These are phyloP conservation scores for Bipolaris zeicola DNA, from an alignment of 2,329 filamentous ascomycete genomes.

Conservation along the genomic window DNA sequence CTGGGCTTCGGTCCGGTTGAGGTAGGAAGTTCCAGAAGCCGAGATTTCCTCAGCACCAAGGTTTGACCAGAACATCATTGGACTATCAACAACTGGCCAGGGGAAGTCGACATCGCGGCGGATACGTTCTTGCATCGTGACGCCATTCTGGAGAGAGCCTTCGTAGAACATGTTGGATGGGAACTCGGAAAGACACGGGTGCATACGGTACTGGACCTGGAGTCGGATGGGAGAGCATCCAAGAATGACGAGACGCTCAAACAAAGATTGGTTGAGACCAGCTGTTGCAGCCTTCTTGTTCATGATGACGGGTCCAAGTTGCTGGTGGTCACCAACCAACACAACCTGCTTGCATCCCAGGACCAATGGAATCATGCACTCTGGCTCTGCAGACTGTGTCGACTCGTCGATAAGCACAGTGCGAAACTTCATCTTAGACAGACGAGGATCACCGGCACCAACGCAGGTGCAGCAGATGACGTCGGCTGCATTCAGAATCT, in stretches of 20 bases:
- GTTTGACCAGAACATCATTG: constrained; percentile 99
- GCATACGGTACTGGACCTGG: constrained; percentile 98
- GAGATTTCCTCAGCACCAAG: constrained; percentile 97
- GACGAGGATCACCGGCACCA: constrained; percentile 90
- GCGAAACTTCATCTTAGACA: constrained; percentile 97
- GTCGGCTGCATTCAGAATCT: constrained; percentile 93
- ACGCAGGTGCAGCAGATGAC: constrained; percentile 99
- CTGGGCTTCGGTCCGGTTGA: constrained; percentile 94
- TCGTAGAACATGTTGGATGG: constrained; percentile 99
- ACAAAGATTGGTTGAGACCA: constrained; percentile 96
- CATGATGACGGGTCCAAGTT: constrained; percentile 98
- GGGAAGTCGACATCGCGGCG: constrained; percentile 96
- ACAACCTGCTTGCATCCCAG: constrained; percentile 98
- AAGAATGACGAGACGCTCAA: constrained; percentile 94
- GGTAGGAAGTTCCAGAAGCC: constrained; percentile 94
- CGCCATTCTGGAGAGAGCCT: constrained; percentile 93
- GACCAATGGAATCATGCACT: constrained; percentile 98
- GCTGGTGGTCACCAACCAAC: constrained; percentile 97
- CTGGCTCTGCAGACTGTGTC: constrained; percentile 95
- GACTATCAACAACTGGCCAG: constrained; percentile 90
- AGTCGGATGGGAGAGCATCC: constrained; percentile 87
- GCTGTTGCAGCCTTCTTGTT: constrained; percentile 99
- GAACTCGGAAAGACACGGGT: constrained; percentile 94
- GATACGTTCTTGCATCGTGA: constrained; percentile 85
- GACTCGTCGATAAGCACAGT: constrained; percentile 98